phyloP scores from a whole-genome alignment of 139 green algal genomes.

The Tetradesmus lagerheimii region DNA sequence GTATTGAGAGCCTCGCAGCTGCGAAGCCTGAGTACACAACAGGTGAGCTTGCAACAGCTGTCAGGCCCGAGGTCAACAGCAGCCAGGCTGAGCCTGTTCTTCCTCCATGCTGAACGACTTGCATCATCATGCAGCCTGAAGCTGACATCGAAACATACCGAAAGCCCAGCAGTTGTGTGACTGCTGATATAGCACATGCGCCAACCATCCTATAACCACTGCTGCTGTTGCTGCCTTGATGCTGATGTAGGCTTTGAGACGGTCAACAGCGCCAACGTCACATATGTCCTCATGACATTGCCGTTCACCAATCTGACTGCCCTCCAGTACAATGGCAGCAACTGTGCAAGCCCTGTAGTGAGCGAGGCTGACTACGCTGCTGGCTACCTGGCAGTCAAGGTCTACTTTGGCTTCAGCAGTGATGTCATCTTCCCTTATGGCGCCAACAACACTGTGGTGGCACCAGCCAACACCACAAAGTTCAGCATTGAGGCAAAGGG shows the following conservation, averaged over 20 bases:
- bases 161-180: too few species aligned
- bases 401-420: not conserved
- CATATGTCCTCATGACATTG: not conserved
- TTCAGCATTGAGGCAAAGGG: conserved; percentile 11
- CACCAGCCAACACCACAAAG: conserved; percentile 12
- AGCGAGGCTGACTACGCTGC: not conserved
- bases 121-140: too few species aligned
- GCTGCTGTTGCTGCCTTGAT: not conserved
- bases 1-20: not conserved
- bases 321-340: not conserved
- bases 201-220: not conserved
- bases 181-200: not conserved
- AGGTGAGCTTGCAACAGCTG: not conserved
- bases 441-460: conserved; percentile 32
- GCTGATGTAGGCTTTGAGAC: not conserved
- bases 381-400: conserved; percentile 4
- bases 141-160: too few species aligned
- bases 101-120: not conserved
- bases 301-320: not conserved
- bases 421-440: conserved; percentile 15
- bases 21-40: not conserved
- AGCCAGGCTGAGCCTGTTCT: not conserved
- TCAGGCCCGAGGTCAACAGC: not conserved
- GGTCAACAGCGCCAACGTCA: not conserved
- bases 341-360: not conserved